phyloP scores from a whole-genome alignment of 768 basidiomycete genomes.

The Plicaturopsis crispa region DNA sequence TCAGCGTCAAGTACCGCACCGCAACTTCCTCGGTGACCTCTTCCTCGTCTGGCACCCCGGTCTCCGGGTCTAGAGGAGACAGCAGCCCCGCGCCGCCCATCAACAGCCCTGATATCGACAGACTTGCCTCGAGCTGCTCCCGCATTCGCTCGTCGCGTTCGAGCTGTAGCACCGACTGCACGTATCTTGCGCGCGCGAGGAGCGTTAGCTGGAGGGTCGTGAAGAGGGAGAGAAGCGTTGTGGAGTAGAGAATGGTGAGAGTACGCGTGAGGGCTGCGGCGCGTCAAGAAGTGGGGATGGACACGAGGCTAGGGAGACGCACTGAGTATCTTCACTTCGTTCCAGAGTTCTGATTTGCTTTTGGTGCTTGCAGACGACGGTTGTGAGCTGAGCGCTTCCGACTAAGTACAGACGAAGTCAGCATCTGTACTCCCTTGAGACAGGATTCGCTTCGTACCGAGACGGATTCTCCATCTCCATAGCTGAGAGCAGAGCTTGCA shows the following conservation, averaged over 20 bases:
- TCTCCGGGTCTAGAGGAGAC: conserved; percentile 17
- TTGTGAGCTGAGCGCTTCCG: too few species aligned
- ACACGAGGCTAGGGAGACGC: too few species aligned
- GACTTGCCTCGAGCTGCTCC: conserved; percentile 33
- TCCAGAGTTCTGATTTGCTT: conserved; percentile 85
- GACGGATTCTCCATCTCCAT: conserved; percentile 15
- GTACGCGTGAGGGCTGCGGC: conserved; percentile 76
- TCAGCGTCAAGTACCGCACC: conserved; percentile 73
- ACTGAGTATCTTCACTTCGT: conserved; percentile 87
- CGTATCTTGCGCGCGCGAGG: conserved; percentile 75
- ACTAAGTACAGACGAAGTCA: too few species aligned
- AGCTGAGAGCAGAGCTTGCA: conserved; percentile 25
- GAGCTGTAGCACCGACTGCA: conserved; percentile 54
- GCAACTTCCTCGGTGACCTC: conserved; percentile 60
- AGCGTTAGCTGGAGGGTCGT: conserved; percentile 82
- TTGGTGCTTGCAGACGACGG: conserved; percentile 23
- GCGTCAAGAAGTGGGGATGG: too few species aligned
- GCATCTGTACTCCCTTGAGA: too few species aligned
- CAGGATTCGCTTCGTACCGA: too few species aligned
- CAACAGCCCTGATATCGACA: conserved; percentile 30
- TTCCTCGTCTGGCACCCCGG: conserved; percentile 20
- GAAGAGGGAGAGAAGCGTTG: conserved; percentile 79
- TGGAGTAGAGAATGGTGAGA: conserved; percentile 79
- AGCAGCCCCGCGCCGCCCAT: conserved; percentile 13
- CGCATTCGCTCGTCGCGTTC: conserved; percentile 52